These are phyloP conservation scores for Solanum appendiculatum DNA, from an alignment of 257 asterid genomes.

Conservation along the genomic window DNA sequence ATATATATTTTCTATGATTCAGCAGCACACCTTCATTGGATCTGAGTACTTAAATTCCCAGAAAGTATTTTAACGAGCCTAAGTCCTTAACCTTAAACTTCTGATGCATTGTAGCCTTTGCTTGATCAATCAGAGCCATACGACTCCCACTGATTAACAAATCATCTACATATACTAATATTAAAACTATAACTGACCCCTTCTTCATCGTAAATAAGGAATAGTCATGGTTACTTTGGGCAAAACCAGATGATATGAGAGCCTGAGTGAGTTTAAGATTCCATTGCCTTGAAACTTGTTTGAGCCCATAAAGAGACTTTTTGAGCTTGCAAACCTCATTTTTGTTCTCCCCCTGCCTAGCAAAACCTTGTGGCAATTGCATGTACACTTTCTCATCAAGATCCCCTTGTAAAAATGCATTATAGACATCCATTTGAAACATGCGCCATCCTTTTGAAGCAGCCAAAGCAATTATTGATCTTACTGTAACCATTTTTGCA, in stretches of 20 bases:
- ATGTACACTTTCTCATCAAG: background rate
- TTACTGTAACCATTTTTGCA: background rate
- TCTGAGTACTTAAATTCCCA: background rate
- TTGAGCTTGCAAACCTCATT: background rate
- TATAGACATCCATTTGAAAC: background rate
- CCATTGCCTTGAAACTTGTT: background rate
- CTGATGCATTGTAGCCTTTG: background rate
- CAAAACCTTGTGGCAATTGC: background rate
- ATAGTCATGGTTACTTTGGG: background rate
- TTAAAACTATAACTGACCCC: background rate
- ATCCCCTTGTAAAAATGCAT: background rate
- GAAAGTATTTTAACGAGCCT: background rate
- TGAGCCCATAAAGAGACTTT: background rate
- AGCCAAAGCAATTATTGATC: background rate
- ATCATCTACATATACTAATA: background rate
- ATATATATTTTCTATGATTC: background rate
- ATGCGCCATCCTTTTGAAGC: background rate
- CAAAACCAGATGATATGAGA: background rate
- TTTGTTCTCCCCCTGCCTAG: background rate
- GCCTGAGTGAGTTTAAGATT: background rate
- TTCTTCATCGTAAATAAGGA: background rate
- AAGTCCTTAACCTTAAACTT: background rate
- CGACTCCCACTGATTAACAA: background rate
- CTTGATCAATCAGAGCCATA: background rate
- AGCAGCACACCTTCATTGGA: background rate